A percentile compares a stretch with the other conserved stretches of the same genome.
Conservation (phyloP, 441 rosid species). For the Capsella rubella region DNA sequence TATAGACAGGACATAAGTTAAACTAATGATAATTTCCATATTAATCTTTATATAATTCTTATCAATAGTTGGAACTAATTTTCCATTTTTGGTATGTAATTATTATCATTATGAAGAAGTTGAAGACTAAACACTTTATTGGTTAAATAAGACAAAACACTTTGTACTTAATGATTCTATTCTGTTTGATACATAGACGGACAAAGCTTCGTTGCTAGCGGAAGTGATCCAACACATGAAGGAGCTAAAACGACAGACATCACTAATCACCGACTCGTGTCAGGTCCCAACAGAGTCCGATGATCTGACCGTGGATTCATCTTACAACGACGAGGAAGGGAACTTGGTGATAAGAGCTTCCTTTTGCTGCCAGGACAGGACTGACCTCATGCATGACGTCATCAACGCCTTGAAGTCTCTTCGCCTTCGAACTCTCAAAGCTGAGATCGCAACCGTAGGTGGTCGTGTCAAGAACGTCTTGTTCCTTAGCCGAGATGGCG, state of each 20-base stretch:
- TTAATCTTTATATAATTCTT: not conserved
- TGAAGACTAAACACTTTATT: not conserved
- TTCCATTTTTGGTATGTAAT: not conserved
- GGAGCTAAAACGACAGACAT: constrained; percentile 61
- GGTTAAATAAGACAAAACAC: too few relatives aligned
- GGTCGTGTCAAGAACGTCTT: constrained; percentile 89
- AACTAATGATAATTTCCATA: not conserved
- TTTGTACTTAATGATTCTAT: not conserved
- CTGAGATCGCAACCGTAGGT: constrained; percentile 93
- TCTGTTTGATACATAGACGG: constrained; percentile 54
- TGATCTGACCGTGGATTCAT: constrained; percentile 82
- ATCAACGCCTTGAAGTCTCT: constrained; percentile 82
- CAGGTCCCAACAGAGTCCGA: constrained; percentile 85
- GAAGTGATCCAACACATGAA: constrained; percentile 80
- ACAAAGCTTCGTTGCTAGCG: constrained; percentile 89
- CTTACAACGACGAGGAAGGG: constrained; percentile 82
- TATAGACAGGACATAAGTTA: not conserved
- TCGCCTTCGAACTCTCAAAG: constrained; percentile 79
- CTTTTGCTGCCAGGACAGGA: constrained; percentile 89
- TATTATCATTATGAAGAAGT: not conserved
- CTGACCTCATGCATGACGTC: constrained; percentile 86
- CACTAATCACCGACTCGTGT: constrained; percentile 77
- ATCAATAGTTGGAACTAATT: not conserved
- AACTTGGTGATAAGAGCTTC: constrained; percentile 87
- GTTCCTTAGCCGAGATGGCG: constrained; percentile 80